Evolutionary conservation across 345 rosid species (phyloP).

Genomic region (Eucalyptus sp.): DNA sequence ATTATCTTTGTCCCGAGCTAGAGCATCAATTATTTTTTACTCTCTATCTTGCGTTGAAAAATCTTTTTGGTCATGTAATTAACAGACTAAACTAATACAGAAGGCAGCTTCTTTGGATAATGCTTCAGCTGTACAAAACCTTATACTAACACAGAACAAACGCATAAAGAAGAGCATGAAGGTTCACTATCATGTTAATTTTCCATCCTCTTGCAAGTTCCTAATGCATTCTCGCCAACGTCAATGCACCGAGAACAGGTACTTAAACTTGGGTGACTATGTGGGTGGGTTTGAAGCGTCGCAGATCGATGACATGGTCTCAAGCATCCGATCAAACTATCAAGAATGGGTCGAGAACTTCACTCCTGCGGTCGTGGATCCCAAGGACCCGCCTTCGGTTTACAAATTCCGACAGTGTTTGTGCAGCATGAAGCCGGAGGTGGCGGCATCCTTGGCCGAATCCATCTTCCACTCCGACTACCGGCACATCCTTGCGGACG

Average conservation of each 20-base stretch:
- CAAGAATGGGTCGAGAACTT: background rate
- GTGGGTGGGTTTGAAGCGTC: conserved; percentile 4
- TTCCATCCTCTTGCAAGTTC: background rate
- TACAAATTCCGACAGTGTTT: background rate
- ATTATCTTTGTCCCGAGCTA: no score
- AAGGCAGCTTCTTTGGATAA: background rate
- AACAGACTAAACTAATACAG: background rate
- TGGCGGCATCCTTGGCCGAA: background rate
- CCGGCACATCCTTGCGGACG: background rate
- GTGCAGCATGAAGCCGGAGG: background rate
- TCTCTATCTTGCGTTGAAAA: background rate
- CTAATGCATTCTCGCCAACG: background rate
- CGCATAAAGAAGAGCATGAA: background rate
- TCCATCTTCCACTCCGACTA: background rate
- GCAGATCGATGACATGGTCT: background rate
- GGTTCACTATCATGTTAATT: background rate
- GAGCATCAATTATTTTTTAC: no score
- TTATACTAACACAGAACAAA: background rate
- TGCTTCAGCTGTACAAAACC: background rate
- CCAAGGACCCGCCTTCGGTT: background rate
- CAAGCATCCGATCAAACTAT: background rate
- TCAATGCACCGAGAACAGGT: background rate
- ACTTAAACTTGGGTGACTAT: background rate
- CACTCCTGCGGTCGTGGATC: background rate
- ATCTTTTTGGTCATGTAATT: background rate